Evolutionary conservation across 129 eudicot species (phyloP).

Genomic region (Centaurea solstitialis): DNA sequence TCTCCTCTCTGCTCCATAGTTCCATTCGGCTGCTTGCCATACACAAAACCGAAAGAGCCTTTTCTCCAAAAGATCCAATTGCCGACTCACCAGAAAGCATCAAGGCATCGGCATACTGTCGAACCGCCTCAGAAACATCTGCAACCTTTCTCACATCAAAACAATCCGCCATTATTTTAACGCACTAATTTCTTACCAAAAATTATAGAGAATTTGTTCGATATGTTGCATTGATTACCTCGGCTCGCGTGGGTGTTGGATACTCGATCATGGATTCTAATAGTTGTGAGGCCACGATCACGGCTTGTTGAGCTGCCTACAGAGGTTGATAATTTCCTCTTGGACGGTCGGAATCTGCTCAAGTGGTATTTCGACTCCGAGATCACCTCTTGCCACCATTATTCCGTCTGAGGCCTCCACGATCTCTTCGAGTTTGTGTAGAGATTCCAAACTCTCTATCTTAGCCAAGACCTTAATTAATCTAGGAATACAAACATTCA

Average conservation of each 20-base stretch:
- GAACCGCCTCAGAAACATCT: slow-evolving; percentile 75
- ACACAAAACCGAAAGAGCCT: slow-evolving; percentile 56
- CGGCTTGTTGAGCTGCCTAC: slow-evolving; percentile 78
- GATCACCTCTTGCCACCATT: slow-evolving; percentile 84
- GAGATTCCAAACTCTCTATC: slow-evolving; percentile 67
- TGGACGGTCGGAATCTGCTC: slow-evolving; percentile 73
- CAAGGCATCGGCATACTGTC: slow-evolving; percentile 72
- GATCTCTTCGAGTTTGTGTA: slow-evolving; percentile 57
- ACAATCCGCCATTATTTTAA: neutral
- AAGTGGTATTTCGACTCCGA: slow-evolving; percentile 79
- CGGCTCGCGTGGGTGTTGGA: slow-evolving; percentile 83
- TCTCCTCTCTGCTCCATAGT: slow-evolving; percentile 57
- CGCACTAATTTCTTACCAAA: too few relatives aligned
- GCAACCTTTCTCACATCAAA: slow-evolving; percentile 49
- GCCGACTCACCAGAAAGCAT: slow-evolving; percentile 83
- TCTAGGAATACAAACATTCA: slow-evolving; percentile 30
- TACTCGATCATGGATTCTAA: slow-evolving; percentile 75
- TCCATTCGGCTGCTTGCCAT: slow-evolving; percentile 65
- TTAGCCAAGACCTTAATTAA: slow-evolving; percentile 62
- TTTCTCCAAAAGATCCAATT: slow-evolving; percentile 55
- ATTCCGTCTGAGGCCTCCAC: slow-evolving; percentile 75
- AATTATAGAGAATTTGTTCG: too few relatives aligned
- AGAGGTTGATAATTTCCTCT: slow-evolving; percentile 45
- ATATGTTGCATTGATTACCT: slow-evolving; percentile 28
- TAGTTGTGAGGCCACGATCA: slow-evolving; percentile 73